Conservation (phyloP, 2,329 filamentous ascomycete genomes). For the Didymella sp. region DNA sequence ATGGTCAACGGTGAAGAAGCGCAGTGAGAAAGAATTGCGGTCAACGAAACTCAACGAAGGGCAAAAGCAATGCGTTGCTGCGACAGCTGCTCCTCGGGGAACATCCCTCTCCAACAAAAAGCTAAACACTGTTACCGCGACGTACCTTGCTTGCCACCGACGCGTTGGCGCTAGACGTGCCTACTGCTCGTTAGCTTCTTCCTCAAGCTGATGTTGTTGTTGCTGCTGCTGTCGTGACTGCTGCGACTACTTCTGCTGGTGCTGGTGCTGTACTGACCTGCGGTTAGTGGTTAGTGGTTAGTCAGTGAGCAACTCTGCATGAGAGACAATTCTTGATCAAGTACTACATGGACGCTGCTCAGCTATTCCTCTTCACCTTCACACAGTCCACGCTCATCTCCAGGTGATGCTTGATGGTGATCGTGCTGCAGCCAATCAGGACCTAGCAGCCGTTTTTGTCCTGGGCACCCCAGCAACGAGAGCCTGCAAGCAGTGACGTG, state of each 20-base stretch:
- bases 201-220: not conserved
- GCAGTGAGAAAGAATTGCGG: constrained; percentile 1
- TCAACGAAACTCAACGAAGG: constrained; percentile 9
- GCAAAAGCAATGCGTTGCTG: constrained; percentile 20
- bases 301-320: not conserved
- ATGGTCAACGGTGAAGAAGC: not conserved
- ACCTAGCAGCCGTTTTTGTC: not conserved
- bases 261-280: not conserved
- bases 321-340: not conserved
- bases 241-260: not conserved
- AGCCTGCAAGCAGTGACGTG: constrained; percentile 7
- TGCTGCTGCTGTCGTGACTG: not conserved
- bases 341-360: not conserved
- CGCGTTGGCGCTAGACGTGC: not conserved
- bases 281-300: not conserved
- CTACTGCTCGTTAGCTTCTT: constrained; percentile 3
- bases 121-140: constrained; percentile 2
- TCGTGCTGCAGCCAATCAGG: constrained; percentile 5
- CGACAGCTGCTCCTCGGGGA: constrained; percentile 25
- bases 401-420: constrained; percentile 5
- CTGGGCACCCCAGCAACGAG: constrained; percentile 22
- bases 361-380: not conserved
- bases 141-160: constrained; percentile 17
- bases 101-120: constrained; percentile 20
- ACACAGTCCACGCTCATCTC: constrained; percentile 1